Conservation (phyloP, 2,329 filamentous ascomycete species). For the Cladosporium sp. region DNA sequence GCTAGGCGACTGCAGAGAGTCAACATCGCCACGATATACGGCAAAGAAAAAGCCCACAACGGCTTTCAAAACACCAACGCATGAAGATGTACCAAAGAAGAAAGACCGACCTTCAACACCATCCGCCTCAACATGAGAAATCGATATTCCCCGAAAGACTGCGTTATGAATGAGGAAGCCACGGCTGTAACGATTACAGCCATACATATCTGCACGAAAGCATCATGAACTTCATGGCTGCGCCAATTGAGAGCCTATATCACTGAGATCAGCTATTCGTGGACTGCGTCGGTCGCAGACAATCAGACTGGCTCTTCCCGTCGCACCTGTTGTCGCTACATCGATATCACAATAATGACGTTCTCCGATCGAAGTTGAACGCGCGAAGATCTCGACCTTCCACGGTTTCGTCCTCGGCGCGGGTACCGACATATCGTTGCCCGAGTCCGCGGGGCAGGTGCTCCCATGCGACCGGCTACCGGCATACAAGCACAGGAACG, state of each 20-base stretch:
- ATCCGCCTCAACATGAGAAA: background rate
- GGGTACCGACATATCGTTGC: constrained; percentile 1
- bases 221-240: background rate
- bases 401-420: background rate
- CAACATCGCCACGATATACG: constrained; percentile 5
- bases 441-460: constrained; percentile 1
- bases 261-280: background rate
- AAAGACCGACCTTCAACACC: constrained; percentile 1
- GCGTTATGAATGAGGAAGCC: background rate
- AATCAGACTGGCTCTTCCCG: background rate
- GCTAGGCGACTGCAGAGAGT: constrained; percentile 16
- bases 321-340: background rate
- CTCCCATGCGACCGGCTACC: background rate
- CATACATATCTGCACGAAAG: background rate
- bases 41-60: background rate
- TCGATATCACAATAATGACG: background rate
- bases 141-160: background rate
- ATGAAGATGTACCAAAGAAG: constrained; percentile 1
- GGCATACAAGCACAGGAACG: background rate
- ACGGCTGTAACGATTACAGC: background rate
- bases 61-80: background rate
- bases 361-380: background rate
- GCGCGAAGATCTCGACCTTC: background rate
- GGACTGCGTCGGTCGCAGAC: background rate
- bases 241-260: background rate